These are phyloP conservation scores for Penicillium sp. DNA, from an alignment of 2,329 filamentous ascomycete species.

Conservation along the genomic window DNA sequence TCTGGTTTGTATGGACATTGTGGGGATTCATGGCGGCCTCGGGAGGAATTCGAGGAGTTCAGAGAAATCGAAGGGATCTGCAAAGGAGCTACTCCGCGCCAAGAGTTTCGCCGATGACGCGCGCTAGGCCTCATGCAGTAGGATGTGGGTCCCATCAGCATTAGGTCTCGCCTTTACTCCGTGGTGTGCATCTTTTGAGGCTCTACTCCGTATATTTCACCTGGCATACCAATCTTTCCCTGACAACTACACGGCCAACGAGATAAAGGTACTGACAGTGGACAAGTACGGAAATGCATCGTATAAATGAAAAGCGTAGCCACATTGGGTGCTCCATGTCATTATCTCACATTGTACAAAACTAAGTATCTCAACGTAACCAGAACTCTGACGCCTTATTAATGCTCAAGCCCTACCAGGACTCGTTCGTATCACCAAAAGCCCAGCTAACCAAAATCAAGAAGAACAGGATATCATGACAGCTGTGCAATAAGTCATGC, in stretches of 20 bases:
- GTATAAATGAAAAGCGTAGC: too few relatives aligned
- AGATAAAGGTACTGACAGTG: too few relatives aligned
- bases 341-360: slow-evolving; percentile 11
- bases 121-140: background rate
- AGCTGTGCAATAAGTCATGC: slow-evolving; percentile 16
- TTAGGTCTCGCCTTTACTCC: too few relatives aligned
- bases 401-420: background rate
- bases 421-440: background rate
- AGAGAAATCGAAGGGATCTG: slow-evolving; percentile 18
- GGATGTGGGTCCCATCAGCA: too few relatives aligned
- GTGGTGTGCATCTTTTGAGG: too few relatives aligned
- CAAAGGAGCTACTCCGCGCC: slow-evolving; percentile 24
- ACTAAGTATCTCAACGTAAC: background rate
- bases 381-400: slow-evolving; percentile 10
- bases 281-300: too few relatives aligned
- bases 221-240: too few relatives aligned
- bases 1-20: background rate
- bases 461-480: background rate
- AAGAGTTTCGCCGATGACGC: slow-evolving; percentile 15
- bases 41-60: background rate
- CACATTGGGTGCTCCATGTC: background rate
- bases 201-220: too few relatives aligned
- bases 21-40: slow-evolving; percentile 9
- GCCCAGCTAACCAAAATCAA: background rate
- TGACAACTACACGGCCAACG: too few relatives aligned